Base-by-base conservation (phyloP, 805 yeast genomes). In the Candida vaughaniae region DNA sequence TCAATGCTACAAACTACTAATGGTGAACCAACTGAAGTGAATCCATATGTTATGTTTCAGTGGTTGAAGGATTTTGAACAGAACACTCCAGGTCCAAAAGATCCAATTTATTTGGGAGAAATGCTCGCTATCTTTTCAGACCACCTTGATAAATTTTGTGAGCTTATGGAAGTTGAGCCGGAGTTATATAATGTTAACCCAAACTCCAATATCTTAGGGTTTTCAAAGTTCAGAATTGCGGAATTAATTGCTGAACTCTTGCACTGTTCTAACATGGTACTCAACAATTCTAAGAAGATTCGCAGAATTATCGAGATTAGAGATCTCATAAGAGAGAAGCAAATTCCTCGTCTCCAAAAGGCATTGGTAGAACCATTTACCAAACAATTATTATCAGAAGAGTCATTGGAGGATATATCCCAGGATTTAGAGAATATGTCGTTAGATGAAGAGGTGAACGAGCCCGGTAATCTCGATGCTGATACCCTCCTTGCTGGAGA, bases 191-290 rank as follows among this genome's bases (percentile, higher is more conserved):
- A 43, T 16, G 41, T 39, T 10, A 28, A 38, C 14, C 38, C 44
- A 4, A 33, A 38, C 12, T 25, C 45, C 4, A 39, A 53, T 51
- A 89, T 93, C 1, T 64, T 93, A 16, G 99, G 99, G 0, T 87
- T 91, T 58, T 95, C 90, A 51, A 73, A 90, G 46, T 90, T 93
- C 63, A 86, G 89, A 54, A 77, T 93, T 16, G 82, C 95, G 43
- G 99, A 93, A 62, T 67, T 93, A 35, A 78, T 93, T 33, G 99
- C 99, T 0, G 99, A 93, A 54, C 70, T 93, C 27, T 71, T 93
- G 39, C 99, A 93, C 61, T 93, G 99, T 56, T 88, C 96, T n/a
- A 93, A 93, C 62, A 93, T 93, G 98, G 87, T 84, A 0, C 70
- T 89, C 14, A 73, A 93, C 47, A 93, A 91, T 57, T 88, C 90